These are phyloP conservation scores for Ceratorhiza oryzae-sativae DNA, from an alignment of 1,284 basidiomycete genomes.

Conservation along the genomic window DNA sequence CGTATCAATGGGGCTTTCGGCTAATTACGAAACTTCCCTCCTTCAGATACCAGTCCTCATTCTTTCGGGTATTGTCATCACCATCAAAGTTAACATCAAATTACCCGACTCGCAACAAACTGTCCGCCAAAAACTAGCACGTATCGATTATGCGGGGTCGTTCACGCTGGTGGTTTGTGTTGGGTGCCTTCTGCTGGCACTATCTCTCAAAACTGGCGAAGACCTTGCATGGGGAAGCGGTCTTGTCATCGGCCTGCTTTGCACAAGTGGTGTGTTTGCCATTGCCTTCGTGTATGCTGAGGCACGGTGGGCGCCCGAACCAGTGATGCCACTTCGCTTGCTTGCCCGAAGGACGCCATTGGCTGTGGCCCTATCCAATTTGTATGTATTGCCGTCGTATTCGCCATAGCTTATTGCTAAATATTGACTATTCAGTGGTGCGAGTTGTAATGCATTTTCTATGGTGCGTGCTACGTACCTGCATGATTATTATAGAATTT, in stretches of 20 bases:
- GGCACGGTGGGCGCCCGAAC: constrained; percentile 73
- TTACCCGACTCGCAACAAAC: constrained; percentile 66
- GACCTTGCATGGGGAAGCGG: constrained; percentile 79
- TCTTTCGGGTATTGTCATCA: constrained; percentile 71
- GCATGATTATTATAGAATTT: not conserved
- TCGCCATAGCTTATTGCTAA: not conserved
- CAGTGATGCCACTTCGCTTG: constrained; percentile 84
- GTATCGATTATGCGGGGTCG: constrained; percentile 85
- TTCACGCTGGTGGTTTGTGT: constrained; percentile 77
- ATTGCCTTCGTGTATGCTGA: constrained; percentile 76
- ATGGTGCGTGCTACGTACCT: constrained; percentile 61
- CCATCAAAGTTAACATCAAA: constrained; percentile 74
- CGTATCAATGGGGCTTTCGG: constrained; percentile 36
- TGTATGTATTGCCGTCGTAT: constrained; percentile 53
- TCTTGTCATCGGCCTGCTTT: constrained; percentile 69
- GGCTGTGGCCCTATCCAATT: constrained; percentile 80
- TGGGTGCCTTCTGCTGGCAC: constrained; percentile 74
- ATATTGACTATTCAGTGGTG: constrained; percentile 52
- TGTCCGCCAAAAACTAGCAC: constrained; percentile 67
- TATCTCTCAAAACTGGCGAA: constrained; percentile 82
- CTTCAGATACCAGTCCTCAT: constrained; percentile 74
- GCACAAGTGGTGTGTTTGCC: constrained; percentile 61
- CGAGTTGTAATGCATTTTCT: constrained; percentile 77
- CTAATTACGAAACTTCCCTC: constrained; percentile 24
- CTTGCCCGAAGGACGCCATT: constrained; percentile 78